Conservation (phyloP, 352 stramenopile genomes). For the Globisporangium mamillatum region DNA sequence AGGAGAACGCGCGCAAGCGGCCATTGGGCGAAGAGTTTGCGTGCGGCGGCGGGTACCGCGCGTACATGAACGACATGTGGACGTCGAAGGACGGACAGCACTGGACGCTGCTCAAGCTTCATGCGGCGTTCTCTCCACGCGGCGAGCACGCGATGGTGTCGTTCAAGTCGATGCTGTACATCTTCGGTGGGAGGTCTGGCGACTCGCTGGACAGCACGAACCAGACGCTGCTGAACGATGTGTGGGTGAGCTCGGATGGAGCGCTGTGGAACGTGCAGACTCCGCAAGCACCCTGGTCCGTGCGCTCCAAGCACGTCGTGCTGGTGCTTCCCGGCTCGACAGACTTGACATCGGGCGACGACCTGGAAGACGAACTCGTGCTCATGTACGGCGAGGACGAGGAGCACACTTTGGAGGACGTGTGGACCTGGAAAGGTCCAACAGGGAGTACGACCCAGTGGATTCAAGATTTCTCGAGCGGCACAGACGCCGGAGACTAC, state of each 20-base stretch:
- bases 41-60: constrained; percentile 56
- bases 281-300: constrained; percentile 37
- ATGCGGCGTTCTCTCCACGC: constrained; percentile 42
- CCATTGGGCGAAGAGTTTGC: constrained; percentile 58
- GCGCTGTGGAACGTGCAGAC: constrained; percentile 38
- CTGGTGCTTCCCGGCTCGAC: constrained; percentile 38
- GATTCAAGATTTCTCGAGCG: constrained; percentile 44
- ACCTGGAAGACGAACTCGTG: constrained; percentile 48
- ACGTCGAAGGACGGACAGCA: constrained; percentile 53
- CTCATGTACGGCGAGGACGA: constrained; percentile 64
- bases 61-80: constrained; percentile 76
- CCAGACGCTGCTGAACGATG: constrained; percentile 54
- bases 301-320: constrained; percentile 52
- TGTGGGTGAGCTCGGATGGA: constrained; percentile 60
- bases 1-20: constrained; percentile 51
- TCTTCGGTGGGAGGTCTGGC: constrained; percentile 55
- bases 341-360: constrained; percentile 39
- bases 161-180: constrained; percentile 53
- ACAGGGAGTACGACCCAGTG: constrained; percentile 19
- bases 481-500: constrained; percentile 38
- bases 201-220: constrained; percentile 20
- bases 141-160: constrained; percentile 69
- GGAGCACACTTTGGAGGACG: constrained; percentile 53
- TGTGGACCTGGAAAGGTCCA: constrained; percentile 58
- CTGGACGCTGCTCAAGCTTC: constrained; percentile 48